A percentile compares a stretch with the other conserved stretches of the same genome.
Evolutionary conservation across 306 rosid species (phyloP).

Genomic region (Malus sylvestris): DNA sequence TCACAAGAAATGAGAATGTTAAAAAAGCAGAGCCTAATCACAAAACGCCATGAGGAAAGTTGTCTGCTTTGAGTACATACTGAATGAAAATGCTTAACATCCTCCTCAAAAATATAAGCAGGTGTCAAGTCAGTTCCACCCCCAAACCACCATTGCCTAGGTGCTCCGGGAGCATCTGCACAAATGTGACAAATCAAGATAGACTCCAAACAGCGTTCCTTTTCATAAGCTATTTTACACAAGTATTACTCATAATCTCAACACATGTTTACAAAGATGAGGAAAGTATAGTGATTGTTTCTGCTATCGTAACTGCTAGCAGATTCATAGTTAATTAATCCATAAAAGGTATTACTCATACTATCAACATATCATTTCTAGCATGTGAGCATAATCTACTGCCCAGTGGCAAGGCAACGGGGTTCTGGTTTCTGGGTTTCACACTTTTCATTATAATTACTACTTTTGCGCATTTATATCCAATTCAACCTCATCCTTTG

Average conservation of each 20-base stretch:
- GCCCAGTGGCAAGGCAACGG: neutral
- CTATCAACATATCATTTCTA: neutral
- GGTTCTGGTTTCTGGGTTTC: neutral
- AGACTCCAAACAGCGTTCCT: neutral
- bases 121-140: conserved; percentile 99
- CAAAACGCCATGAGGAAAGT: neutral
- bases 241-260: neutral
- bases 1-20: neutral
- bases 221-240: neutral
- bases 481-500: neutral
- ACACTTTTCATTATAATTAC: neutral
- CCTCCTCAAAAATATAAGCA: conserved; percentile 90
- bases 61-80: conserved; percentile 32
- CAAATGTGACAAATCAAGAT: conserved; percentile 15
- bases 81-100: conserved; percentile 88
- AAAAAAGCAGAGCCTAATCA: neutral
- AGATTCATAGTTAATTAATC: neutral
- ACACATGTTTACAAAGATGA: no score
- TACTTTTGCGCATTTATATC: neutral
- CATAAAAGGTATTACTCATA: neutral
- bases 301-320: neutral
- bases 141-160: conserved; percentile 99
- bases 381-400: neutral
- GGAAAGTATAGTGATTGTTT: neutral
- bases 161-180: conserved; percentile 90